Percentiles rank a stretch among this genome's conserved stretches.
Evolutionary conservation across 495 filamentous ascomycete genomes (phyloP).

Genomic region (Tuber melanosporum): DNA sequence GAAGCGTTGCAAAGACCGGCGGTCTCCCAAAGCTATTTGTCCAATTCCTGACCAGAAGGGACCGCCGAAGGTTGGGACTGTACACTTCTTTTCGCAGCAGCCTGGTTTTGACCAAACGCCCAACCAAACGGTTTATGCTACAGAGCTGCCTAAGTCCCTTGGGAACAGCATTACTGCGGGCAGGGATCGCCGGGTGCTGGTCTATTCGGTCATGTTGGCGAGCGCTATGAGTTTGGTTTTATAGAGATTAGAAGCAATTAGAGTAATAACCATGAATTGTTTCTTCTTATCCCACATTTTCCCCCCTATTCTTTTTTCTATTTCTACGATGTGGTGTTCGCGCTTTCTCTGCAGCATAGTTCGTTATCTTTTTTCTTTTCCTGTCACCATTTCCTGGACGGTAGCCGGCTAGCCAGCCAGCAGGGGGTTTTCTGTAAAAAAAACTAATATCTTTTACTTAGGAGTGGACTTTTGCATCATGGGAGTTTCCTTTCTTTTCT

Average conservation of each 20-base stretch:
- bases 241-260: not conserved
- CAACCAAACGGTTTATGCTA: conserved; percentile 52
- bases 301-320: not conserved
- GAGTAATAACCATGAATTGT: not conserved
- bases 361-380: not conserved
- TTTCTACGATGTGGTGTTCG: not conserved
- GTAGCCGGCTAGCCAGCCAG: not conserved
- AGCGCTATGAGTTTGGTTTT: not conserved
- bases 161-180: conserved; percentile 6
- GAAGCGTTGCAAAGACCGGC: conserved; percentile 48
- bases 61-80: conserved; percentile 45
- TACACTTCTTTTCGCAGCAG: conserved; percentile 56
- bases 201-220: not conserved
- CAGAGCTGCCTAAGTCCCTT: conserved; percentile 1
- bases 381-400: not conserved
- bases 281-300: not conserved
- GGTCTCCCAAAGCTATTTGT: conserved; percentile 49
- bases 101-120: conserved; percentile 47
- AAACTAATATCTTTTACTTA: not conserved
- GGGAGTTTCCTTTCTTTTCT: not conserved
- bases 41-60: conserved; percentile 52
- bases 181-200: conserved; percentile 7
- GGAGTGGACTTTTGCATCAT: not conserved
- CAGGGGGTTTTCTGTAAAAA: not conserved
- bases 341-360: not conserved